Base-by-base conservation (phyloP, 768 basidiomycete species). In the Lanmaoa pseudosensibilis region DNA sequence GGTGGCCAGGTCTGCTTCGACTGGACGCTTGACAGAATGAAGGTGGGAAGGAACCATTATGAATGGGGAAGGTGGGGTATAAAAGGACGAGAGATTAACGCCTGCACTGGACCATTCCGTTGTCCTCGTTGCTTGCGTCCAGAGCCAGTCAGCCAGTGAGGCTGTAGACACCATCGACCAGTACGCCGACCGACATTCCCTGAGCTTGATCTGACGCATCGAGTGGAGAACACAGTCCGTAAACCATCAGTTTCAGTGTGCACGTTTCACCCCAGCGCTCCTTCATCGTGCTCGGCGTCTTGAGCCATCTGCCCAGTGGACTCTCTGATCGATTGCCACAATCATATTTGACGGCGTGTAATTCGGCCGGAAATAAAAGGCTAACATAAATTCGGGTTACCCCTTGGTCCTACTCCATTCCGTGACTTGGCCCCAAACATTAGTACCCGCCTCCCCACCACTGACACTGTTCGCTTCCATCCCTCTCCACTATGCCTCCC, bases 401-500 rank as follows among this genome's bases (percentile, higher is more conserved):
- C 56, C 57, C 62, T 55, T 57, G 56, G 55, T 59, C 52, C 61
- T 58, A 51, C 37, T 45, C 56, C 40, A 45, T 25, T 9, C 13
- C n/a, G 50, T 9, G 34, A 11, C 43, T 46, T 30, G 32, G 8
- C 44, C 44, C 50, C 2, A 38, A 53, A 38, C 44, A 55, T 38
- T 38, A 38, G 19, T 13, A 34, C n/a, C 16, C 27, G 34, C 12
- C n/a, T 16, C 36, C 39, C 3, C 33, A 21, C 39, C 46, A 25
- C 7, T 30, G 32, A 34, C 36, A n/a, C 30, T 11, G 6, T 45
- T 48, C 49, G 19, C 45, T 53, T 33, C 21, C 34, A 23, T 32
- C 56, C 30, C 51, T 50, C 36, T 33, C 25, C 32, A 25, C 45
- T 10, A 87, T 92, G 90, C 81, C 87, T 5, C 89, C 89, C 49